phyloP scores from a whole-genome alignment of 305 asterid species.

The Stenogyne calaminthoides region DNA sequence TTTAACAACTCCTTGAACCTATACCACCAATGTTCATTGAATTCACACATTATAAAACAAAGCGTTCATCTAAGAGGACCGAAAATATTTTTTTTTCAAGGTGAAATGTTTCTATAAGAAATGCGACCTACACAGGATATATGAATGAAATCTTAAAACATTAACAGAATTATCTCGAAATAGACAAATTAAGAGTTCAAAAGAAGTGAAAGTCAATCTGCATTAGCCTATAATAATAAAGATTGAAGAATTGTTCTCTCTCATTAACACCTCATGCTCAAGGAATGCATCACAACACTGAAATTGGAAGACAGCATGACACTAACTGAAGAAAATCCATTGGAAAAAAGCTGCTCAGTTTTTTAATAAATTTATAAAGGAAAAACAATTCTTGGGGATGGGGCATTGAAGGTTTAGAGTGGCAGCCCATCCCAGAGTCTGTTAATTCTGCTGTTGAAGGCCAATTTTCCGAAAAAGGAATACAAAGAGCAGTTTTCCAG shows the following conservation, averaged over 20 bases:
- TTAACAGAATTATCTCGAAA: neutral
- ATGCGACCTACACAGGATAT: neutral
- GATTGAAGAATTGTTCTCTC: neutral
- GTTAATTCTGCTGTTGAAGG: neutral
- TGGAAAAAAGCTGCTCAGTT: neutral
- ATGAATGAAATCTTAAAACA: neutral
- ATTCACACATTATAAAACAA: slow-evolving; percentile 16
- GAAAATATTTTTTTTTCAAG: neutral
- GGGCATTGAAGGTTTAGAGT: neutral
- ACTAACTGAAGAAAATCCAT: neutral
- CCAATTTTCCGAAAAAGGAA: neutral
- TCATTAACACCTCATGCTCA: neutral
- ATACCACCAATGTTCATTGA: neutral
- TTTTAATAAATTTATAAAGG: neutral
- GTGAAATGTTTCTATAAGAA: slow-evolving; percentile 11
- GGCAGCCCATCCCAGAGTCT: neutral
- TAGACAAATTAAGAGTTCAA: neutral
- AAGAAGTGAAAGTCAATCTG: neutral
- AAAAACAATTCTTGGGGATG: too few species aligned
- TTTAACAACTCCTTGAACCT: slow-evolving; percentile 2
- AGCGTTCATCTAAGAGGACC: neutral
- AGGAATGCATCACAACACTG: neutral
- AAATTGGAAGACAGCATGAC: neutral
- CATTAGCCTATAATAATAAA: neutral
- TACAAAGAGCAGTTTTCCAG: too few species aligned